These are phyloP conservation scores for Paralagenidium karlingii DNA, from an alignment of 352 stramenopile species.

Conservation along the genomic window DNA sequence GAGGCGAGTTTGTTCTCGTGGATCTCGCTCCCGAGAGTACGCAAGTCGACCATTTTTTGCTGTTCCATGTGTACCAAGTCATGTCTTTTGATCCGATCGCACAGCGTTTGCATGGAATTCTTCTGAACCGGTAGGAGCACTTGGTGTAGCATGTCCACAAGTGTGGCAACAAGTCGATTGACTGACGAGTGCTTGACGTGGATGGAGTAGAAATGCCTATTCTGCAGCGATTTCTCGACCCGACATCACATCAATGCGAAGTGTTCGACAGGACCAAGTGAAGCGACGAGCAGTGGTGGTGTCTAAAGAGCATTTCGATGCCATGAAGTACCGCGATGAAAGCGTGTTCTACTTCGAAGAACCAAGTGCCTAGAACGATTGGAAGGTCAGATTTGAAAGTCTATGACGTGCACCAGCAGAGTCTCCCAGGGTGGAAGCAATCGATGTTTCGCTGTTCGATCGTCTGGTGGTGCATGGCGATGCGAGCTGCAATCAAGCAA, in stretches of 20 bases:
- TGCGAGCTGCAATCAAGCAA: too few species aligned
- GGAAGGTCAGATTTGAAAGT: too few species aligned
- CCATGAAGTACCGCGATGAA: slow-evolving; percentile 55
- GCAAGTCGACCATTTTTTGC: slow-evolving; percentile 47
- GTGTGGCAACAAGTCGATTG: background rate
- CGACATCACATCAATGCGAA: background rate
- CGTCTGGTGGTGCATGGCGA: too few species aligned
- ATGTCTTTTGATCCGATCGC: too few species aligned
- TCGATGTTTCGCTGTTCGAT: too few species aligned
- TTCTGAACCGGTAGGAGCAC: too few species aligned
- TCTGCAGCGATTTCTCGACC: background rate
- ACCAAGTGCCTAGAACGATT: too few species aligned
- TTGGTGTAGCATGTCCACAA: background rate
- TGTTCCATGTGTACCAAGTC: slow-evolving; percentile 77
- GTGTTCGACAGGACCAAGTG: slow-evolving; percentile 21
- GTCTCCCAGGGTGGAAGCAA: too few species aligned
- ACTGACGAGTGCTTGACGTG: background rate
- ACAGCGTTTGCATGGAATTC: too few species aligned
- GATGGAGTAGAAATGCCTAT: background rate
- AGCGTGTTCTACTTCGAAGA: slow-evolving; percentile 67
- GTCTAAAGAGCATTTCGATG: slow-evolving; percentile 42
- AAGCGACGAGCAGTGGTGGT: slow-evolving; percentile 58
- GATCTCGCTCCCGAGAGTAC: slow-evolving; percentile 39
- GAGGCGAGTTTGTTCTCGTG: slow-evolving; percentile 64
- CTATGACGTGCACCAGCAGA: too few species aligned